These are phyloP conservation scores for Keithomyces neogunnii DNA, from an alignment of 2,329 filamentous ascomycete species.

Conservation along the genomic window DNA sequence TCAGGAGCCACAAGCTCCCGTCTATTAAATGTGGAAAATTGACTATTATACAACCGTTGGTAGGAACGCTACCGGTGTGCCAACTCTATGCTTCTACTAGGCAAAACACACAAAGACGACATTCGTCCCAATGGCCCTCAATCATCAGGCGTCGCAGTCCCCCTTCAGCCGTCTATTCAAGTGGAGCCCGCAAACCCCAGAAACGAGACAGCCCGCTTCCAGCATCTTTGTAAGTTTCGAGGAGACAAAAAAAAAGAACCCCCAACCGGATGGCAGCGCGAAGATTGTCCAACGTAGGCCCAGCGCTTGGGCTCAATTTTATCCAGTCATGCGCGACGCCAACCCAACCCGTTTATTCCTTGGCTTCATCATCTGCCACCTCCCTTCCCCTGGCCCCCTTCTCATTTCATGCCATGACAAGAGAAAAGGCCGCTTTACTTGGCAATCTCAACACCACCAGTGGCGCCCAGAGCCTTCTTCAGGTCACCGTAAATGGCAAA, in stretches of 20 bases:
- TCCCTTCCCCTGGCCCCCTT: neutral
- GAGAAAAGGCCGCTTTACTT: constrained; percentile 10
- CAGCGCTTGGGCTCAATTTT: constrained; percentile 8
- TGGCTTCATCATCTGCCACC: neutral
- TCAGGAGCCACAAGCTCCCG: constrained; percentile 1
- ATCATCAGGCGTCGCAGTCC: neutral
- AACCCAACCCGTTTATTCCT: neutral
- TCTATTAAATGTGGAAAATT: constrained; percentile 13
- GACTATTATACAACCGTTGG: constrained; percentile 23
- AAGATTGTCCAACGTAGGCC: constrained; percentile 3
- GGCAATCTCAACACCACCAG: constrained; percentile 15
- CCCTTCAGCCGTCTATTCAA: neutral
- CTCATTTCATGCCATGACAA: neutral
- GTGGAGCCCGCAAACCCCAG: neutral
- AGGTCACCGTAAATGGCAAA: constrained; percentile 81
- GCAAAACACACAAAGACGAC: constrained; percentile 9
- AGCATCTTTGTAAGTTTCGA: neutral
- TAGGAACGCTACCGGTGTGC: constrained; percentile 12
- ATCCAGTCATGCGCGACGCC: neutral
- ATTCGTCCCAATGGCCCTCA: neutral
- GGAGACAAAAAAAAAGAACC: neutral
- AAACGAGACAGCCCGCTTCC: constrained; percentile 1
- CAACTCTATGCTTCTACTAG: constrained; percentile 14
- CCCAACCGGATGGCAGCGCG: neutral
- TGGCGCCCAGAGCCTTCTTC: constrained; percentile 49